These are phyloP conservation scores for Violaceomyces palustris DNA, from an alignment of 1,284 basidiomycete species.

Conservation along the genomic window DNA sequence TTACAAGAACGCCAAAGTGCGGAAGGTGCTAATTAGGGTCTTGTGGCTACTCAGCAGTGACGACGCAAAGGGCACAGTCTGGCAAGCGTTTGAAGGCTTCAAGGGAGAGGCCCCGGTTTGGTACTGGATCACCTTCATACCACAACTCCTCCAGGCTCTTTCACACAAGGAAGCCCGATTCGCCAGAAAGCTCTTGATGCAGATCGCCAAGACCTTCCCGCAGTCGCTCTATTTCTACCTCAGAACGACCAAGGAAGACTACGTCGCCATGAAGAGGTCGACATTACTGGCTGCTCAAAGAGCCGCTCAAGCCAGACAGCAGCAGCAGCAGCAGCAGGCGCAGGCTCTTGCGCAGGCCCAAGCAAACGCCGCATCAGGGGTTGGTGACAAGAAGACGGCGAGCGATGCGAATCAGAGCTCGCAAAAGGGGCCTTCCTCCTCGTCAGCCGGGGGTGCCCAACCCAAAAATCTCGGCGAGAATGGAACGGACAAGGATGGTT, in stretches of 20 bases:
- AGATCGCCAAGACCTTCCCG: constrained; percentile 86
- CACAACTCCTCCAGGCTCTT: constrained; percentile 86
- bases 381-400: no score
- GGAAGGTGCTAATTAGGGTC: constrained; percentile 83
- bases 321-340: constrained; percentile 47
- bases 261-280: constrained; percentile 54
- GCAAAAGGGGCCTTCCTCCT: no score
- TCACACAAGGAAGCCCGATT: constrained; percentile 89
- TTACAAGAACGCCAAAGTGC: constrained; percentile 90
- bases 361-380: background rate
- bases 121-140: constrained; percentile 98
- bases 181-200: constrained; percentile 80
- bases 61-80: constrained; percentile 69
- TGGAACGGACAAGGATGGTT: no score
- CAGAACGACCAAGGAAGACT: constrained; percentile 86
- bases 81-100: constrained; percentile 88
- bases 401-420: no score
- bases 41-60: constrained; percentile 96
- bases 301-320: constrained; percentile 55
- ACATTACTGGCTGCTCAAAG: constrained; percentile 34
- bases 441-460: no score
- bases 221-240: constrained; percentile 95
- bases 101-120: constrained; percentile 94
- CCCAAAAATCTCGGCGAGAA: no score
- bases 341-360: background rate